Evolutionary conservation across 306 rosid genomes (phyloP).

Genomic region (Casuarina glauca): DNA sequence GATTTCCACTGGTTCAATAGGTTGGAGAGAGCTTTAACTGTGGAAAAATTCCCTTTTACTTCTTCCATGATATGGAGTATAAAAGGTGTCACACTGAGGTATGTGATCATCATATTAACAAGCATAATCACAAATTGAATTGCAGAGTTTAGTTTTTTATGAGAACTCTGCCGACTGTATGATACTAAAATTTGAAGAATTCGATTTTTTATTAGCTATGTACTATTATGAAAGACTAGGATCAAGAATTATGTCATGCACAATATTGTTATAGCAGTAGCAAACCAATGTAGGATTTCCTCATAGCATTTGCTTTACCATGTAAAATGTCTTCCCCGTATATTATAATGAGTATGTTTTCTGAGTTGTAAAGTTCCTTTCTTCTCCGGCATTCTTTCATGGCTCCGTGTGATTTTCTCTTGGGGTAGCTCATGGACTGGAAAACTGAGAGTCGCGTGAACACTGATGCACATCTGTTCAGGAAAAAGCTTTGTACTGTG

Average conservation of each 20-base stretch:
- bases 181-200: conserved; percentile 12
- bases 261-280: conserved; percentile 15
- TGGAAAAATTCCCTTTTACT: conserved; percentile 24
- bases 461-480: not conserved
- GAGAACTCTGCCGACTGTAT: not conserved
- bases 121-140: conserved; percentile 11
- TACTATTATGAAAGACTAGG: conserved; percentile 8
- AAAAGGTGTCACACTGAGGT: conserved; percentile 46
- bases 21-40: conserved; percentile 18
- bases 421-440: not conserved
- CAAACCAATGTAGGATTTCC: not conserved
- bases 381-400: not conserved
- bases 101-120: conserved; percentile 13
- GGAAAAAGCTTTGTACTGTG: not conserved
- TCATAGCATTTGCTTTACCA: conserved; percentile 4
- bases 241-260: conserved; percentile 18
- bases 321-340: not conserved
- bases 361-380: not conserved
- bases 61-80: conserved; percentile 31
- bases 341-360: not conserved
- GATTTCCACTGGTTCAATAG: conserved; percentile 31
- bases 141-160: not conserved
- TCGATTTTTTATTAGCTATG: conserved; percentile 24
- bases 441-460: not conserved
- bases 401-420: not conserved